phyloP scores from a whole-genome alignment of 345 rosid species.

The Lepidium aucheri region DNA sequence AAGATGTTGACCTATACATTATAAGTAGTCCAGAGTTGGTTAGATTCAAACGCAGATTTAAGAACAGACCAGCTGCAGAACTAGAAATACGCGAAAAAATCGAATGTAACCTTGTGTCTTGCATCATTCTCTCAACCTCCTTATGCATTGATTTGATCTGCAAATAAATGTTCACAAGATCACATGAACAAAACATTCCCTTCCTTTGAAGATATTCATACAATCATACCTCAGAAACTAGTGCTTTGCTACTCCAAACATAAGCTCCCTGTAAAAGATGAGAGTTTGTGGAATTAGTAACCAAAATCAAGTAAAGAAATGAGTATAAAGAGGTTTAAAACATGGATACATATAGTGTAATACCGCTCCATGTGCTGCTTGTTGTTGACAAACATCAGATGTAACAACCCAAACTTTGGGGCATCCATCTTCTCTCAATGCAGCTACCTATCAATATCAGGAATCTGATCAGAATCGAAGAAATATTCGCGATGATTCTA shows the following conservation, averaged over 20 bases:
- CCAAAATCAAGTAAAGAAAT: slow-evolving; percentile 8
- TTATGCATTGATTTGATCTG: slow-evolving; percentile 71
- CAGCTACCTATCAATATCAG: slow-evolving; percentile 52
- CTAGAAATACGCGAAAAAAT: background rate
- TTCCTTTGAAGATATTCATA: background rate
- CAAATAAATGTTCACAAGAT: background rate
- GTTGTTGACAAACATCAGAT: slow-evolving; percentile 75
- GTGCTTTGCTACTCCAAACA: slow-evolving; percentile 86
- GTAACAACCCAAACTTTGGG: slow-evolving; percentile 96
- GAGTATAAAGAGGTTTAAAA: background rate
- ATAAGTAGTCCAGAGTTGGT: background rate
- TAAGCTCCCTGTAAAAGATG: slow-evolving; percentile 63
- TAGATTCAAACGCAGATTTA: background rate
- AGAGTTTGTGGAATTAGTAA: background rate
- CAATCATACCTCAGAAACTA: slow-evolving; percentile 68
- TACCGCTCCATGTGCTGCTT: slow-evolving; percentile 93
- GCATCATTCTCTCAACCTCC: slow-evolving; percentile 65
- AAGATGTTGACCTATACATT: slow-evolving; percentile 54
- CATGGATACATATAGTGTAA: background rate
- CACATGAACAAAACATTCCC: background rate
- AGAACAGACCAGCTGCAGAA: background rate
- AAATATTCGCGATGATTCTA: background rate
- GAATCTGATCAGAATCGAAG: slow-evolving; percentile 3
- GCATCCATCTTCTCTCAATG: slow-evolving; percentile 81
- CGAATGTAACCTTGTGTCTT: slow-evolving; percentile 62